Evolutionary conservation across 257 asterid species (phyloP).

Genomic region (Mitragyna speciosa): DNA sequence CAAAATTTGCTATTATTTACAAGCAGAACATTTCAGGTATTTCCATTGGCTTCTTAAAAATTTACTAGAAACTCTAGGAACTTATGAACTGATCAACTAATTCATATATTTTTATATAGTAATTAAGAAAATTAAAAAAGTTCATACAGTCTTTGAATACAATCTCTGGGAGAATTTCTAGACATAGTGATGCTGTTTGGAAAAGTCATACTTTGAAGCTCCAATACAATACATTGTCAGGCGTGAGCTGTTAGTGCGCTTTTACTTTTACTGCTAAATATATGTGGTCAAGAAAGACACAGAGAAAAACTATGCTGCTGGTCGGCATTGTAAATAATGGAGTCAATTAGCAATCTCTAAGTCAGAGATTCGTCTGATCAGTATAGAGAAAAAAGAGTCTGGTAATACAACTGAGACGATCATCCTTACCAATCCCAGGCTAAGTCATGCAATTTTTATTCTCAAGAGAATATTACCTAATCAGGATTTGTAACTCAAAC

Average conservation of each 20-base stretch:
- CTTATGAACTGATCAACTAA: background rate
- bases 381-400: background rate
- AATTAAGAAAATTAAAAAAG: background rate
- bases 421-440: constrained; percentile 5
- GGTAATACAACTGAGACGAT: background rate
- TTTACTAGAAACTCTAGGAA: background rate
- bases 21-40: background rate
- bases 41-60: background rate
- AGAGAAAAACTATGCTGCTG: background rate
- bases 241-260: constrained; percentile 18
- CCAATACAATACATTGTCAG: constrained; percentile 3
- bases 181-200: constrained; percentile 7
- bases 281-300: background rate
- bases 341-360: constrained; percentile 19
- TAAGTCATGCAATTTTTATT: background rate
- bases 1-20: background rate
- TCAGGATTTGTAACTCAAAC: background rate
- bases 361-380: constrained; percentile 23
- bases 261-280: background rate
- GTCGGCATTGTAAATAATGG: background rate
- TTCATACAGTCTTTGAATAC: background rate
- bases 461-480: background rate
- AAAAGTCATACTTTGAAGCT: constrained; percentile 16
- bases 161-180: constrained; percentile 2
- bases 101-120: background rate